Base-by-base conservation (phyloP, 1,284 basidiomycete species). In the Heliocybe sulcata region DNA sequence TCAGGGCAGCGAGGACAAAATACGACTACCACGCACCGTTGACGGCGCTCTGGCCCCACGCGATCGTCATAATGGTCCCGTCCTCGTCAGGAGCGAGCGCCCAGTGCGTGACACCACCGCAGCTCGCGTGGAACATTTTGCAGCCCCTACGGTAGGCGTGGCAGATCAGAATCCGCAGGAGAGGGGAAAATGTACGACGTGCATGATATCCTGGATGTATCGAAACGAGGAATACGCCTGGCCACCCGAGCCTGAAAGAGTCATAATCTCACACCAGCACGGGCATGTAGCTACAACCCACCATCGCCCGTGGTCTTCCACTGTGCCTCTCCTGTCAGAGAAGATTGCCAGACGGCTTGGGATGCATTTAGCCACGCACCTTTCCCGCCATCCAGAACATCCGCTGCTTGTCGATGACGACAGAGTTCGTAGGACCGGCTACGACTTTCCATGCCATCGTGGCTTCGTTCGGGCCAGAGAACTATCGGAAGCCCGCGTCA, bases 241-340 rank as follows among this genome's bases (percentile, higher is more conserved):
- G 12, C 90, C 90, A 11, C 79, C 80, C 6, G 89, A 92, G 14
- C 88, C 86, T 89, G 54, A 11, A 49, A 55, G 54, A 53, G 14
- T 23, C 3, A 35, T 25, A 54, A 25, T 29, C 58, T 16, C 9
- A 16, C 16, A 35, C 9, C 33, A 9, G 10, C 19, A 16, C 23
- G 12, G 19, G 38, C n/a, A 42, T 62, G 47, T 54, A 54, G 55
- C 52, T 56, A 26, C 59, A 22, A 51, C 72, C 62, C 54, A 80
- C 94, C 94, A 69, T 96, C 94, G 14, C 94, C 95, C 1, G 90
- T 91, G 56, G 85, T 88, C 71, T 96, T 97, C 90, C 92, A 97
- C 82, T 92, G 70, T 11, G 9, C 42, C 19, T 26, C 8, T 9
- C 38, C 4, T 42, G 19, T 31, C 12, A 6, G 29, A 6, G 29